A percentile compares a stretch with the other conserved stretches of the same genome.
These are phyloP conservation scores for Hamamelis virginiana DNA, from an alignment of 164 flowering plant genomes.

Conservation along the genomic window DNA sequence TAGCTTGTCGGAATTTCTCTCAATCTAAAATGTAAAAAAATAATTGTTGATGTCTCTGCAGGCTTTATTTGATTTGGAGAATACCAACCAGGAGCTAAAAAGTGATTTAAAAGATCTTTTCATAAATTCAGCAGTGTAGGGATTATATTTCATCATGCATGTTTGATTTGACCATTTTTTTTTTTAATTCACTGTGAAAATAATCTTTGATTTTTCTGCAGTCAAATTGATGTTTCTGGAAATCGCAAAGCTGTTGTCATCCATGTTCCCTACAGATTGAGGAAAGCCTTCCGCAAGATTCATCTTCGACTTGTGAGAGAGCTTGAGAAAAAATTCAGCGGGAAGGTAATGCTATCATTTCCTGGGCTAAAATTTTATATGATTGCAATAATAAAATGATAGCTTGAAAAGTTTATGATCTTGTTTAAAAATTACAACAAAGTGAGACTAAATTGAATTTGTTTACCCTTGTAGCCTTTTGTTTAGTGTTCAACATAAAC, in stretches of 20 bases:
- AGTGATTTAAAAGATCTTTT: slow-evolving; percentile 77
- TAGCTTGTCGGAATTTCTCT: neutral
- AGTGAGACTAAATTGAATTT: no score
- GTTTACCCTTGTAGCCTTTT: no score
- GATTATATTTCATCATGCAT: neutral
- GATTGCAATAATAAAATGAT: no score
- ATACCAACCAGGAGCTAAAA: slow-evolving; percentile 60
- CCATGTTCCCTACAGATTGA: slow-evolving; percentile 73
- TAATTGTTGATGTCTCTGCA: slow-evolving; percentile 24
- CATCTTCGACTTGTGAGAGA: slow-evolving; percentile 80
- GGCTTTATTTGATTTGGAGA: slow-evolving; percentile 77
- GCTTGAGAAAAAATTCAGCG: slow-evolving; percentile 88
- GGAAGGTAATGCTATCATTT: slow-evolving; percentile 50
- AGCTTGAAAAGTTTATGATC: no score
- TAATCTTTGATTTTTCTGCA: slow-evolving; percentile 20
- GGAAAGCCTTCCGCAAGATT: slow-evolving; percentile 76
- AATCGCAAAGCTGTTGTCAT: slow-evolving; percentile 71
- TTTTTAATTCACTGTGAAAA: neutral
- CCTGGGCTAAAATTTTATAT: no score
- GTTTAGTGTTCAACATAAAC: no score
- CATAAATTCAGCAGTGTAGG: slow-evolving; percentile 73
- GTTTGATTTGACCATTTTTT: neutral
- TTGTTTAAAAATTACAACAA: neutral
- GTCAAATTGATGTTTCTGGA: slow-evolving; percentile 79
- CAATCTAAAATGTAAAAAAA: neutral